A percentile compares a stretch with the other conserved stretches of the same genome.
Conservation (phyloP, 2,329 filamentous ascomycete species). For the Ceratocystis colombiana region DNA sequence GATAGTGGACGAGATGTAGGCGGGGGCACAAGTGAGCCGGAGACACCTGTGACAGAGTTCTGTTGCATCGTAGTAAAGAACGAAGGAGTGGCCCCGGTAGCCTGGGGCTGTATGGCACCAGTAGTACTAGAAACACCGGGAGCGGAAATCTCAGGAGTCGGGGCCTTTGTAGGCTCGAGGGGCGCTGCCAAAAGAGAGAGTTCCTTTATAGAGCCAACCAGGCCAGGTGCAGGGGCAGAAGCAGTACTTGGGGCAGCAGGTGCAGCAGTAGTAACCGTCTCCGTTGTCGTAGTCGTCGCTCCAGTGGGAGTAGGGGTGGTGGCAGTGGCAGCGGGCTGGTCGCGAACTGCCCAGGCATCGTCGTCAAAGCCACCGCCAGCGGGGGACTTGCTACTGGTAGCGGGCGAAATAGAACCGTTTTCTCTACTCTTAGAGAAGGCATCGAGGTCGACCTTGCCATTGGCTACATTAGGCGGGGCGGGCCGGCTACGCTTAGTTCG, state of each 20-base stretch:
- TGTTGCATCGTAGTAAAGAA: conserved; percentile 42
- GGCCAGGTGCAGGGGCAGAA: background rate
- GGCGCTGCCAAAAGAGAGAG: conserved; percentile 46
- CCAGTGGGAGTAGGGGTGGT: conserved; percentile 4
- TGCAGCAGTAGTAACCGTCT: conserved; percentile 31
- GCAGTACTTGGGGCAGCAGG: conserved; percentile 28
- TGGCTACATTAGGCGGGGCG: conserved; percentile 73
- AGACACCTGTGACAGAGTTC: conserved; percentile 36
- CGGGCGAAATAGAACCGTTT: conserved; percentile 26
- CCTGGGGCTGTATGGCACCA: conserved; percentile 36
- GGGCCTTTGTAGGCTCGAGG: conserved; percentile 42
- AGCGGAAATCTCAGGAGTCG: conserved; percentile 29
- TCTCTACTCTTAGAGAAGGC: conserved; percentile 58
- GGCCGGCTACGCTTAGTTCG: conserved; percentile 92
- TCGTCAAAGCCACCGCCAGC: conserved; percentile 67
- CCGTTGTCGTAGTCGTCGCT: background rate
- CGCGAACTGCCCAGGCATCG: conserved; percentile 84
- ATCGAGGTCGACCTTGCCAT: conserved; percentile 77
- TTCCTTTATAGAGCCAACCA: conserved; percentile 56
- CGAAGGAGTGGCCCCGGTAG: conserved; percentile 46
- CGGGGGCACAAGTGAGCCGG: conserved; percentile 44
- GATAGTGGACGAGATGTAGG: conserved; percentile 73
- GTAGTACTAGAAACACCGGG: conserved; percentile 24
- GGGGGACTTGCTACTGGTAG: conserved; percentile 28
- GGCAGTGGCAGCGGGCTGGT: conserved; percentile 37